Conservation (phyloP, 139 green algal genomes). For the Picochlorum sp. region DNA sequence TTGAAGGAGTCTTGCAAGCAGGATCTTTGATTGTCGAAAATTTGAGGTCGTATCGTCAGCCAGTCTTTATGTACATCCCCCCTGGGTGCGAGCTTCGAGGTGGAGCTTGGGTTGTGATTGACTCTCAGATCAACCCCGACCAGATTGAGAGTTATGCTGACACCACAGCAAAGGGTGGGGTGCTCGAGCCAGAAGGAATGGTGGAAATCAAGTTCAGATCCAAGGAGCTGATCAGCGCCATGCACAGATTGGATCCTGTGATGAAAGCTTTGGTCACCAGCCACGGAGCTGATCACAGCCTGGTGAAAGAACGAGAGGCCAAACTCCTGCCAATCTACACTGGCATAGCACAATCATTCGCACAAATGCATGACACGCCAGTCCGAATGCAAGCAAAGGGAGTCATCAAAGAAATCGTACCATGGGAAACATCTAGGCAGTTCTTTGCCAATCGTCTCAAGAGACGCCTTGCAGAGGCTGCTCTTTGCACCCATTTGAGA, state of each 20-base stretch:
- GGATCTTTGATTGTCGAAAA: conserved; percentile 94
- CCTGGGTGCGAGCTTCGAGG: conserved; percentile 86
- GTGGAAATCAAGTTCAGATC: conserved; percentile 97
- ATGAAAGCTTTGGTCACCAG: conserved; percentile 42
- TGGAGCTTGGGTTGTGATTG: conserved; percentile 97
- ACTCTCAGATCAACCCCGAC: conserved; percentile 85
- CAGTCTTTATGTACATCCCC: conserved; percentile 95
- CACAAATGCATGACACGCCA: conserved; percentile 93
- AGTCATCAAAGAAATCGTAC: conserved; percentile 76
- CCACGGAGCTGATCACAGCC: conserved; percentile 14
- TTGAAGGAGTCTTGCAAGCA: conserved; percentile 91
- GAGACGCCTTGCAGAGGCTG: conserved; percentile 62
- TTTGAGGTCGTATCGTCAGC: conserved; percentile 81
- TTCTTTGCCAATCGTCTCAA: conserved; percentile 79
- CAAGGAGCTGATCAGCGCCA: conserved; percentile 68
- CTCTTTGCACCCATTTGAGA: conserved; percentile 46
- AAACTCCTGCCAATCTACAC: conserved; percentile 79
- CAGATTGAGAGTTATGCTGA: conserved; percentile 80
- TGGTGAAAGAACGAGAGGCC: conserved; percentile 52
- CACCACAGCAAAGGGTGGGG: conserved; percentile 64
- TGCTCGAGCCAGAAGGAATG: conserved; percentile 94
- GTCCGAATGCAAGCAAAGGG: conserved; percentile 88
- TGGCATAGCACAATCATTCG: conserved; percentile 81
- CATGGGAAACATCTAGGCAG: conserved; percentile 65
- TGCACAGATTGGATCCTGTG: conserved; percentile 80